phyloP scores from a whole-genome alignment of 1,284 basidiomycete species.

The Peniophora sp. region DNA sequence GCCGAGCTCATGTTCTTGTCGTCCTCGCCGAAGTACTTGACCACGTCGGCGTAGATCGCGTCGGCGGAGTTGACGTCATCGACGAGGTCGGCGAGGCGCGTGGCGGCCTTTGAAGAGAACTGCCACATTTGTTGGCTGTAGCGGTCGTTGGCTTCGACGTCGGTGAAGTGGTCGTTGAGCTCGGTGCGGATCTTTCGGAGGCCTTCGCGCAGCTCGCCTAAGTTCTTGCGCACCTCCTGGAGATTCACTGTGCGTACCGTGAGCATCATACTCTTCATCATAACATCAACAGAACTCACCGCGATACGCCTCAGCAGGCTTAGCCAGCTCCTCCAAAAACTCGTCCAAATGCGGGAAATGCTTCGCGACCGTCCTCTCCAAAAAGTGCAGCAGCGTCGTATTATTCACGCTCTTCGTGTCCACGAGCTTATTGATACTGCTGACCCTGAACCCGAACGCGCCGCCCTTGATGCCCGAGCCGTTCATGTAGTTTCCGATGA shows the following conservation, averaged over 20 bases:
- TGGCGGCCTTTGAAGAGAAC: constrained; percentile 70
- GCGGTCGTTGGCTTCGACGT: constrained; percentile 62
- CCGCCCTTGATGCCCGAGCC: constrained; percentile 95
- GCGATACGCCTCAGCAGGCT: constrained; percentile 90
- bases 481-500: constrained; percentile 98
- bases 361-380: constrained; percentile 83
- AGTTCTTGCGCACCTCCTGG: constrained; percentile 68
- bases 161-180: constrained; percentile 71
- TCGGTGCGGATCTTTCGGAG: constrained; percentile 72
- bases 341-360: constrained; percentile 85
- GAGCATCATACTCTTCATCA: constrained; percentile 2
- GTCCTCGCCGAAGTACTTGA: constrained; percentile 89
- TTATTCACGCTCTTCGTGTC: constrained; percentile 96
- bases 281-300: constrained; percentile 35
- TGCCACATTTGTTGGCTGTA: constrained; percentile 88
- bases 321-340: constrained; percentile 85
- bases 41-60: constrained; percentile 71
- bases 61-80: constrained; percentile 84
- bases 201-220: constrained; percentile 71
- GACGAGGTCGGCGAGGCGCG: constrained; percentile 70
- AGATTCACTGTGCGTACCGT: constrained; percentile 52
- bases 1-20: constrained; percentile 74
- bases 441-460: constrained; percentile 95
- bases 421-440: constrained; percentile 98
- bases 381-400: constrained; percentile 90